phyloP scores from a whole-genome alignment of 148 eudicot species.

The Fagopyrum tataricum region DNA sequence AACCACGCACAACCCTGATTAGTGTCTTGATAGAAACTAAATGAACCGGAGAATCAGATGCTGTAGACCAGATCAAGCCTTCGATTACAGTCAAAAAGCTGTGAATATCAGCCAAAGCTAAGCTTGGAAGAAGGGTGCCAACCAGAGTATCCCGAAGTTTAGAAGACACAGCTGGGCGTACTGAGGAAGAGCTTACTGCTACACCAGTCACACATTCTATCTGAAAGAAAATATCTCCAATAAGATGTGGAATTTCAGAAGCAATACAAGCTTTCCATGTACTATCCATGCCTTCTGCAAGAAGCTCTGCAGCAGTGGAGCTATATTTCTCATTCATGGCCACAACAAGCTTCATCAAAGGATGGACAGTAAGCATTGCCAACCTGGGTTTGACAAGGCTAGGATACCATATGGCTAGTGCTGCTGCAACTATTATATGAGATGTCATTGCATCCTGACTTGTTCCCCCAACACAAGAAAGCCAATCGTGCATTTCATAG shows the following conservation, averaged over 20 bases:
- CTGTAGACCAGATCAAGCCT: conserved; percentile 96
- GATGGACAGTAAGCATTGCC: conserved; percentile 65
- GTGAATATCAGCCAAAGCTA: conserved; percentile 83
- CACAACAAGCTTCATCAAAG: conserved; percentile 78
- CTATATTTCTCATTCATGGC: conserved; percentile 92
- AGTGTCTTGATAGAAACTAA: conserved; percentile 73
- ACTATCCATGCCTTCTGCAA: conserved; percentile 97
- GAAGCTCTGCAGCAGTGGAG: conserved; percentile 87
- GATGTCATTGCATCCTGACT: conserved; percentile 97
- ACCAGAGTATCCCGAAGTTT: conserved; percentile 70
- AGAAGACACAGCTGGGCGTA: conserved; percentile 45
- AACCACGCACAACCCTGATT: conserved; percentile 76
- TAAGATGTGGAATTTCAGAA: conserved; percentile 76
- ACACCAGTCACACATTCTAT: conserved; percentile 82
- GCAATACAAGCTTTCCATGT: conserved; percentile 87
- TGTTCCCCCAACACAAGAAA: conserved; percentile 92
- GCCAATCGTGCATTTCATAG: conserved; percentile 89
- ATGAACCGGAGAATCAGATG: conserved; percentile 99
- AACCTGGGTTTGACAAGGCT: conserved; percentile 83
- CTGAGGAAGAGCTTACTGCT: conserved; percentile 38
- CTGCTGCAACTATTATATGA: conserved; percentile 91
- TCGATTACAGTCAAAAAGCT: conserved; percentile 80
- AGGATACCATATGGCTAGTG: conserved; percentile 92
- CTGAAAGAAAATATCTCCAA: conserved; percentile 86
- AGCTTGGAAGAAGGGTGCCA: conserved; percentile 80